Evolutionary conservation across 495 filamentous ascomycete species (phyloP).

Genomic region (Sabuloglossum arenarium): DNA sequence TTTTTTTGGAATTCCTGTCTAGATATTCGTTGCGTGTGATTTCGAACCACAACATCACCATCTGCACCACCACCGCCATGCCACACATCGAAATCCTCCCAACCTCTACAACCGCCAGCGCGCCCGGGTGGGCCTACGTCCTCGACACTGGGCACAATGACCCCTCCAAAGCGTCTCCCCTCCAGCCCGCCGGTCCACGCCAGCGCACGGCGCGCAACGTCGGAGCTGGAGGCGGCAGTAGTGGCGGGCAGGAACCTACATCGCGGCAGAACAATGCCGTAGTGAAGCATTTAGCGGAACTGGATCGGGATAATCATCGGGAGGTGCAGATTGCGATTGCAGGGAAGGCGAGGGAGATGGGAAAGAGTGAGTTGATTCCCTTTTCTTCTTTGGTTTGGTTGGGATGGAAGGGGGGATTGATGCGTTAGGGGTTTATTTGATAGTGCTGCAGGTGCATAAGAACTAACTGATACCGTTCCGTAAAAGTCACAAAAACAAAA

Average conservation of each 20-base stretch:
- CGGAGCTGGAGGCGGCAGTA: too few relatives aligned
- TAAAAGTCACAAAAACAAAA: slow-evolving; percentile 23
- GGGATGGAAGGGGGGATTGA: not conserved
- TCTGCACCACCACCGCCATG: slow-evolving; percentile 17
- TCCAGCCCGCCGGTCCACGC: slow-evolving; percentile 35
- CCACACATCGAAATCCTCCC: slow-evolving; percentile 57
- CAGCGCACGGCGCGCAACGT: slow-evolving; percentile 40
- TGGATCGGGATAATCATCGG: slow-evolving; percentile 59
- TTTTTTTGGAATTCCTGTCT: too few relatives aligned
- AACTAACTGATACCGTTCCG: not conserved
- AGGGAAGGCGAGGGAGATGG: slow-evolving; percentile 13
- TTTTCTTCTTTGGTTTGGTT: too few relatives aligned
- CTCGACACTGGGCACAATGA: slow-evolving; percentile 42
- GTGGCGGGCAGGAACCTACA: slow-evolving; percentile 38
- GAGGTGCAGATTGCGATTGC: slow-evolving; percentile 52
- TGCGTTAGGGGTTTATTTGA: too few relatives aligned
- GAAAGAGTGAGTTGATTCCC: slow-evolving; percentile 19
- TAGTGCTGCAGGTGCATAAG: too few relatives aligned
- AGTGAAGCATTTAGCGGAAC: slow-evolving; percentile 49
- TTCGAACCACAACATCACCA: too few relatives aligned
- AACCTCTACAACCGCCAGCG: slow-evolving; percentile 33
- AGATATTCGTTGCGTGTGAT: too few relatives aligned
- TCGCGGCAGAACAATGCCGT: slow-evolving; percentile 59
- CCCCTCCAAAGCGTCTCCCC: slow-evolving; percentile 31
- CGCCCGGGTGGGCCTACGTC: slow-evolving; percentile 79